These are phyloP conservation scores for Aspergillus floridensis DNA, from an alignment of 2,329 filamentous ascomycete species.

Conservation along the genomic window DNA sequence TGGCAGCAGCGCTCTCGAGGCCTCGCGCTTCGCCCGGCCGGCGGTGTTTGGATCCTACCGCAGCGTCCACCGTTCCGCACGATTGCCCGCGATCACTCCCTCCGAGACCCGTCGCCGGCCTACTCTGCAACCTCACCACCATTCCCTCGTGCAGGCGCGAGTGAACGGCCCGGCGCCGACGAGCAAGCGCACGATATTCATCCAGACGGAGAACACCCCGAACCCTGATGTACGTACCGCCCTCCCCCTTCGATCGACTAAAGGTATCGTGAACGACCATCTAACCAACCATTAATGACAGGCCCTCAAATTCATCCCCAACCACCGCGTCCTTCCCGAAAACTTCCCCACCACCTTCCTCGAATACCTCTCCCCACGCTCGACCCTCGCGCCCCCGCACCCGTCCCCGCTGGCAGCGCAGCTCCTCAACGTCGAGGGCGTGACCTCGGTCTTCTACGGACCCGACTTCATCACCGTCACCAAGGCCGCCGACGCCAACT, in stretches of 20 bases:
- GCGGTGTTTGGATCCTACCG: slow-evolving; percentile 33
- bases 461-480: slow-evolving; percentile 95
- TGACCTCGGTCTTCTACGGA: slow-evolving; percentile 93
- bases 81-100: slow-evolving; percentile 48
- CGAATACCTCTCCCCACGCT: slow-evolving; percentile 86
- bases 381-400: slow-evolving; percentile 82
- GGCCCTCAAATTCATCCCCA: slow-evolving; percentile 91
- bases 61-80: slow-evolving; percentile 44
- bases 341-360: slow-evolving; percentile 72
- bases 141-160: slow-evolving; percentile 34
- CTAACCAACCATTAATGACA: slow-evolving; percentile 11
- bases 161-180: slow-evolving; percentile 40
- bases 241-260: neutral
- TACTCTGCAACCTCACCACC: slow-evolving; percentile 44
- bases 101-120: slow-evolving; percentile 49
- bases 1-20: slow-evolving; percentile 22
- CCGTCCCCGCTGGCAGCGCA: slow-evolving; percentile 87
- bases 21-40: slow-evolving; percentile 28
- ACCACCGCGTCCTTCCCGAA: slow-evolving; percentile 78
- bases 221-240: slow-evolving; percentile 70
- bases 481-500: slow-evolving; percentile 82
- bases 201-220: slow-evolving; percentile 92
- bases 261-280: neutral
- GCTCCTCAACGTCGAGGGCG: slow-evolving; percentile 88
- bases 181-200: slow-evolving; percentile 78